Percentiles rank a stretch among this genome's conserved stretches.
These are phyloP conservation scores for Raffaelea ambrosiae DNA, from an alignment of 2,329 filamentous ascomycete species.

Conservation along the genomic window DNA sequence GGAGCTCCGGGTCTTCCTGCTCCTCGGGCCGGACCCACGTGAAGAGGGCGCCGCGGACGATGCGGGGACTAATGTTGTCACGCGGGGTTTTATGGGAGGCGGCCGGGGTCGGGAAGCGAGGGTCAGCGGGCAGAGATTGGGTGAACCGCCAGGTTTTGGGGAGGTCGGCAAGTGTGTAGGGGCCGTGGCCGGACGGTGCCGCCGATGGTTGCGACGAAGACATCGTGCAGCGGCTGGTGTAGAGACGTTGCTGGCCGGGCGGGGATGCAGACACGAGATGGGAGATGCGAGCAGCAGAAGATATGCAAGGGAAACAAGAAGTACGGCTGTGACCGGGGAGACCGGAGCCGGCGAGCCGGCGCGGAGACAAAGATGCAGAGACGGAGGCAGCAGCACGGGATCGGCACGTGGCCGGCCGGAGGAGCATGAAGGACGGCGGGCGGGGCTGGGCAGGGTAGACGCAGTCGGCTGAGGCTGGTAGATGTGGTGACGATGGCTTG, in stretches of 20 bases:
- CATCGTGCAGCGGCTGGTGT: neutral
- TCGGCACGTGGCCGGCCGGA: constrained; percentile 4
- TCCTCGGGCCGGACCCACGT: constrained; percentile 82
- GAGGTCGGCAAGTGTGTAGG: constrained; percentile 39
- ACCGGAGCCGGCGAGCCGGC: too few relatives aligned
- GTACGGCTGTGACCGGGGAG: too few relatives aligned
- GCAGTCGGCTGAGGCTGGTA: too few relatives aligned
- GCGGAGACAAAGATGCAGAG: neutral
- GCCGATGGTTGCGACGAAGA: too few relatives aligned
- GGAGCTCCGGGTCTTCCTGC: constrained; percentile 64
- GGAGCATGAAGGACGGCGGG: constrained; percentile 3
- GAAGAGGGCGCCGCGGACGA: constrained; percentile 78
- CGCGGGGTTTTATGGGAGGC: constrained; percentile 75
- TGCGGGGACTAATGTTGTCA: constrained; percentile 65
- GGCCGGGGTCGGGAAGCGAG: constrained; percentile 69
- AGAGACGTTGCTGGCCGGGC: neutral
- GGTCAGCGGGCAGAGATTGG: constrained; percentile 64
- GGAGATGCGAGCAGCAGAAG: neutral
- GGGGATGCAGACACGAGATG: too few relatives aligned
- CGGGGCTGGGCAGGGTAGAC: too few relatives aligned
- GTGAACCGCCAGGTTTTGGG: constrained; percentile 60
- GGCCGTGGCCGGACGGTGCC: neutral
- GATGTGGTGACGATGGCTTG: too few relatives aligned
- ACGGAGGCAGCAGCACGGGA: neutral
- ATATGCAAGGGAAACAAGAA: neutral